Evolutionary conservation across 73 alveolate genomes (phyloP).

Genomic region (Symbiodinium pilosum): DNA sequence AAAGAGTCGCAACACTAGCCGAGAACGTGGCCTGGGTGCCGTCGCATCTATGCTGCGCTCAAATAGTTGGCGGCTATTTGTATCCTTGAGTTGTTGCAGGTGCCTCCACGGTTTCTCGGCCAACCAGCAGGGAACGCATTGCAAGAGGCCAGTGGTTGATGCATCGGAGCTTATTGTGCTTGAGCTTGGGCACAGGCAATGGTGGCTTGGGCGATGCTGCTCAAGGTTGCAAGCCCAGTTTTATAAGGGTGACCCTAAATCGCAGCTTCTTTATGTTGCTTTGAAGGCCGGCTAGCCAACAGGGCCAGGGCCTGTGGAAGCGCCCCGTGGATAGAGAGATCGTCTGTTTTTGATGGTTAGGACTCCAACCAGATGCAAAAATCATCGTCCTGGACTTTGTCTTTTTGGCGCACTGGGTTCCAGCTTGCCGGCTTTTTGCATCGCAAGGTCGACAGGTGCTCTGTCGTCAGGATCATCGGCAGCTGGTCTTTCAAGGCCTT

Average conservation of each 20-base stretch:
- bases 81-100: too few relatives aligned
- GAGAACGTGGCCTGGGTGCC: not conserved
- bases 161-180: not conserved
- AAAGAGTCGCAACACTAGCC: not conserved
- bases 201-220: not conserved
- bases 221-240: not conserved
- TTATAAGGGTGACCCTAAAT: too few relatives aligned
- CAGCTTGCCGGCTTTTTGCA: not conserved
- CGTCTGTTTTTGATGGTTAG: too few relatives aligned
- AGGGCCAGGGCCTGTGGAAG: too few relatives aligned
- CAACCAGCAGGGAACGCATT: not conserved
- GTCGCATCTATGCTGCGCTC: too few relatives aligned
- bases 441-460: conserved; percentile 3
- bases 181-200: not conserved
- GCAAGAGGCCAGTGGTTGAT: not conserved
- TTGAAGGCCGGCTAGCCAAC: too few relatives aligned
- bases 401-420: too few relatives aligned
- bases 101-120: not conserved
- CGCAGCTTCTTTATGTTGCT: too few relatives aligned
- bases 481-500: not conserved
- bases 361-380: too few relatives aligned
- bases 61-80: too few relatives aligned
- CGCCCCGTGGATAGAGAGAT: too few relatives aligned
- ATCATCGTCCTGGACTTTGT: not conserved
- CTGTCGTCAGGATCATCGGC: not conserved